Percentiles rank a stretch among this genome's conserved stretches.
phyloP scores from a whole-genome alignment of 2,329 filamentous ascomycete genomes.

The Aspergillus aculeatinus region DNA sequence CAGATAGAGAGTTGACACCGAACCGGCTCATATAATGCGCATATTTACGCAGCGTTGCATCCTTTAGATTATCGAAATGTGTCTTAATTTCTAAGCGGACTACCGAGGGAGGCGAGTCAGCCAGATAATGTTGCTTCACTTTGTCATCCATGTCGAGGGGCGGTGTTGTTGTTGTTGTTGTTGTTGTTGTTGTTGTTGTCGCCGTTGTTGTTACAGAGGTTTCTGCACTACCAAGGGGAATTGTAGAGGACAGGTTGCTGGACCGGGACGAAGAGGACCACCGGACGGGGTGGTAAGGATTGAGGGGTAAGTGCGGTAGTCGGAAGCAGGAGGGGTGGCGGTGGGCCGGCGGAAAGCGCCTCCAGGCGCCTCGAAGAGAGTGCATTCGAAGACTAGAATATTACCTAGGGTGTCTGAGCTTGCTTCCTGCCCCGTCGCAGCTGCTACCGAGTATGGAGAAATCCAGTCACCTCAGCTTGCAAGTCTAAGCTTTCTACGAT shows the following conservation, averaged over 20 bases:
- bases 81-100: constrained; percentile 87
- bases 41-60: constrained; percentile 74
- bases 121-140: constrained; percentile 68
- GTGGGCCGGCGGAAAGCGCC: constrained; percentile 22
- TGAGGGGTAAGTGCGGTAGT: constrained; percentile 16
- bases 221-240: background rate
- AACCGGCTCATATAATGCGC: constrained; percentile 84
- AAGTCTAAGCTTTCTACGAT: constrained; percentile 1
- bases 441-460: background rate
- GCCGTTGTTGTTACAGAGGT: constrained; percentile 15
- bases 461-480: constrained; percentile 3
- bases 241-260: constrained; percentile 12
- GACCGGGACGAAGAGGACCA: constrained; percentile 18
- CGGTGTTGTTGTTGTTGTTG: constrained; percentile 14
- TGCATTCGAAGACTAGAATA: constrained; percentile 17
- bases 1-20: constrained; percentile 21
- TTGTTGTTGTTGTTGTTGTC: constrained; percentile 8
- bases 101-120: constrained; percentile 84
- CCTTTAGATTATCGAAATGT: constrained; percentile 70
- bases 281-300: constrained; percentile 15
- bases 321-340: constrained; percentile 19
- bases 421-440: background rate
- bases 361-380: constrained; percentile 22
- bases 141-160: constrained; percentile 39
- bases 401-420: constrained; percentile 1